Conservation (phyloP, 768 basidiomycete genomes). For the Lentinula edodes region DNA sequence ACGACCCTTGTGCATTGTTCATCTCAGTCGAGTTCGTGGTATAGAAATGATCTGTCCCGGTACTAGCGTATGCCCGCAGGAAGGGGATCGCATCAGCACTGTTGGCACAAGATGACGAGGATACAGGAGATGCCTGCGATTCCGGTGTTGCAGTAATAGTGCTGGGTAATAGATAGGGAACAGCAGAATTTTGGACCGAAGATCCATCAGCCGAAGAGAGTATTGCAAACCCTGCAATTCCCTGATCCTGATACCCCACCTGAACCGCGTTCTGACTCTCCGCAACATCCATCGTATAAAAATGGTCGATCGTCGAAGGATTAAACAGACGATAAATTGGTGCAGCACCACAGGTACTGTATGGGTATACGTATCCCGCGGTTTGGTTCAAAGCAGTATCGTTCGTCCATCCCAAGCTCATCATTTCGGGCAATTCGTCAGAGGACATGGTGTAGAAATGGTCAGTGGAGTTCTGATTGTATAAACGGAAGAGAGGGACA, state of each 20-base stretch:
- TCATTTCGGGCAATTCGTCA: not conserved
- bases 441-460: constrained; percentile 1
- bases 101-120: not conserved
- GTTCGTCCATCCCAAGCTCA: not conserved
- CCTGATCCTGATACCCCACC: not conserved
- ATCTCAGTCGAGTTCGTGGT: not conserved
- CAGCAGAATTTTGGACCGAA: not conserved
- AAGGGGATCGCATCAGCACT: not conserved
- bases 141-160: not conserved
- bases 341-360: not conserved
- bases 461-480: not conserved
- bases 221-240: not conserved
- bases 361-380: not conserved
- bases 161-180: not conserved
- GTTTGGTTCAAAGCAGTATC: not conserved
- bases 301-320: not conserved
- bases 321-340: not conserved
- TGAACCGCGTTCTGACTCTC: not conserved
- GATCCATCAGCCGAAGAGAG: not conserved
- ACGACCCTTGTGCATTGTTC: not conserved
- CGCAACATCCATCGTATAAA: not conserved
- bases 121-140: not conserved
- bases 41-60: not conserved
- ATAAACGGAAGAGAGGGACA: not conserved
- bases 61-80: not conserved